Evolutionary conservation across 352 stramenopile species (phyloP), one percentile per base, ranked within the genome.

Genomic region (Globisporangium parvum): DNA sequence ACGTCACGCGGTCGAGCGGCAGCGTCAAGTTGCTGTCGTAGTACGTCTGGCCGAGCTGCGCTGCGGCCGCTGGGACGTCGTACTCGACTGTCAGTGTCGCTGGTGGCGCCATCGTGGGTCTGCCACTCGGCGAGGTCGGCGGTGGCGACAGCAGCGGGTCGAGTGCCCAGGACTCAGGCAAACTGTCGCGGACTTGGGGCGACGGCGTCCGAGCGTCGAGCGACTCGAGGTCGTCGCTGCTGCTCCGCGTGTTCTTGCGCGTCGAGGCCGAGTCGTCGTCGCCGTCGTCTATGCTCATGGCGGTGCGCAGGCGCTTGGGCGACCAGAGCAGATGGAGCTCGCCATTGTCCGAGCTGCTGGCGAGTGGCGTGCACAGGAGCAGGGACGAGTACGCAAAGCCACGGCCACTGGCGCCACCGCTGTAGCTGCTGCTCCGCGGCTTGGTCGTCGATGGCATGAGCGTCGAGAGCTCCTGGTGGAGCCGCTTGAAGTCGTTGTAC

Each of bases 401-500:
- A 37, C 31, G 5, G 31, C 31, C 31, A 12, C 31, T 12, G n/a
- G n/a, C n/a, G 31, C 31, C 31, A 8, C 31, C 65, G 15, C 51
- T 44, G 49, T 39, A 23, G 26, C 62, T 60, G 50, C 53, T 49
- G 55, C 66, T 64, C 45, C 55, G 58, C 46, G 54, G 60, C 55
- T 50, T 69, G 39, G 71, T 63, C 0, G 56, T 41, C 9, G 28
- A 65, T 0, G 78, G 71, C 81, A 89, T 91, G 50, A 57, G 57
- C 53, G 73, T 61, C n/a, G 60, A 44, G 45, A 91, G 65, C 31
- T 79, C 63, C 1, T 72, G 49, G 55, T 89, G 74, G 62, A 91
- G 75, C 44, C 68, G 62, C 60, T 76, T 77, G 49, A 91, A 89
- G 60, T 91, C 81, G 55, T 83, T 86, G 67, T 85, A 91, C 6